Evolutionary conservation across 371 early-diverging fungal species (phyloP), one percentile per base, ranked within the genome.

Genomic region (Mortierella sp.): DNA sequence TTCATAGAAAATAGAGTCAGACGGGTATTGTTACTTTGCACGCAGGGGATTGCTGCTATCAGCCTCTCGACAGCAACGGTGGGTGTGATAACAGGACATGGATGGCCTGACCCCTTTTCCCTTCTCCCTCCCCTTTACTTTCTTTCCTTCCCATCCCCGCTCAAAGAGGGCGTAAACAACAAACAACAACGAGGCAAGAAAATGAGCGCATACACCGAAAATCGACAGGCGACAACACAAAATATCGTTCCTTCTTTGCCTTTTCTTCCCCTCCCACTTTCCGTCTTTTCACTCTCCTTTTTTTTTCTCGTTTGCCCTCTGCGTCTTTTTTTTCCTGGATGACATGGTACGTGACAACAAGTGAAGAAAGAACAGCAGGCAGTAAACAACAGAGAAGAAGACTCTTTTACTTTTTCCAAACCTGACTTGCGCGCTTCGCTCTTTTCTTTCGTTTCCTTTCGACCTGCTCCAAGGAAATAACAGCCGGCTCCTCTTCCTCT

Each of bases 141-240:
- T 14, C 16, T 50, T 16, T 14, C 16, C 16, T 50, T 50, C 50
- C 50, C 3, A 61, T 31, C 61, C 34, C 14, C 19, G 61, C 31
- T 59, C 61, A 59, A 59, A 31, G 19, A 34, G 16, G 14, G 19
- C 13, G 11, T n/a, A 24, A 72, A 53, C 28, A 50, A 16, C 46
- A 46, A 8, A 46, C 50, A 50, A 16, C 14, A 57, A 57, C 24
- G 40, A 73, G 57, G 9, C 46, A 57, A 34, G 43, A 44, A 57
- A 34, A 55, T 31, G 55, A 51, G 72, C 43, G 48, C 72, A 40
- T 72, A 34, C 34, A 69, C 40, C 43, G 40, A 69, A 48, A 48
- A 48, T 70, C 43, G 46, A 70, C n/a, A 70, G 26, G 3, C 28
- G 44, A 43, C 44, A 69, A 69, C 6, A 69, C 9, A 21, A 64